Conservation (phyloP, 306 rosid species). For the Carpinus fangiana region DNA sequence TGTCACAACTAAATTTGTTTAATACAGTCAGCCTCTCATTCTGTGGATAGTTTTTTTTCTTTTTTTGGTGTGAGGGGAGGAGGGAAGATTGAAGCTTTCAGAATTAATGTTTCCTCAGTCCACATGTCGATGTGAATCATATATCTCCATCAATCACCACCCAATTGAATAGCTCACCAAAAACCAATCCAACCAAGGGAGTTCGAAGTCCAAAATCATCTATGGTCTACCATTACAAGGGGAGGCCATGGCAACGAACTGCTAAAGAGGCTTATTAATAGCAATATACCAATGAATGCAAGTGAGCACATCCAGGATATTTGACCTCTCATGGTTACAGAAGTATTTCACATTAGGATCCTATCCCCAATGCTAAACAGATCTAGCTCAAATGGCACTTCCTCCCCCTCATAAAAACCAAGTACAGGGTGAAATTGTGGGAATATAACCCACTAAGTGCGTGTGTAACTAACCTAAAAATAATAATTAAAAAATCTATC, state of each 20-base stretch:
- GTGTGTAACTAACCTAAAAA: no score
- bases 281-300: not conserved
- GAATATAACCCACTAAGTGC: no score
- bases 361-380: not conserved
- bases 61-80: no score
- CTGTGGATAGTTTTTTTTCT: not conserved
- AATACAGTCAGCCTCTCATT: not conserved
- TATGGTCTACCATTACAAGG: not conserved
- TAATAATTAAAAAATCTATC: not conserved
- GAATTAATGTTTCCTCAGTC: not conserved
- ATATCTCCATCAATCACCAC: not conserved
- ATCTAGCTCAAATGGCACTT: not conserved
- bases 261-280: no score
- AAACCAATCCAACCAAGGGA: not conserved
- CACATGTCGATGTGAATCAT: not conserved
- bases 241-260: not conserved
- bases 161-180: not conserved
- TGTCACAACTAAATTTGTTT: not conserved
- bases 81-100: not conserved
- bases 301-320: not conserved
- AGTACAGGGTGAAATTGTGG: not conserved
- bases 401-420: not conserved
- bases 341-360: not conserved
- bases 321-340: not conserved
- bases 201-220: not conserved